A percentile compares a stretch with the other conserved stretches of the same genome.
These are phyloP conservation scores for Stephania cephalantha DNA, from an alignment of 164 flowering plant species.

Conservation along the genomic window DNA sequence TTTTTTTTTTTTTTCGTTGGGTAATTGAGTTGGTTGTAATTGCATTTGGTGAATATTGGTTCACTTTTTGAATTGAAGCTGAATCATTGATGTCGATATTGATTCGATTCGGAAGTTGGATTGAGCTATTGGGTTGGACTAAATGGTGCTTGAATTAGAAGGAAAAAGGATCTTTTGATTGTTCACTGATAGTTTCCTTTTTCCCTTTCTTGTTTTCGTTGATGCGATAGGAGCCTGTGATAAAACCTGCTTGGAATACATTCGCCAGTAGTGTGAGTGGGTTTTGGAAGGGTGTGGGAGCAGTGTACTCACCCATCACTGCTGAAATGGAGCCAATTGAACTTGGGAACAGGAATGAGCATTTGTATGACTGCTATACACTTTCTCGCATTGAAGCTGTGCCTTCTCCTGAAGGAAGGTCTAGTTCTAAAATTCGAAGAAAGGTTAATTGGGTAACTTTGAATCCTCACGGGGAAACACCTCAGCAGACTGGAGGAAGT, in stretches of 20 bases:
- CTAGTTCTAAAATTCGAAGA: slow-evolving; percentile 48
- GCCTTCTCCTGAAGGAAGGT: slow-evolving; percentile 33
- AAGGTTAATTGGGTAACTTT: slow-evolving; percentile 76
- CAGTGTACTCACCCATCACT: slow-evolving; percentile 86
- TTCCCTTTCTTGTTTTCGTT: no score
- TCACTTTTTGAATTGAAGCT: no score
- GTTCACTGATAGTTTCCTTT: no score
- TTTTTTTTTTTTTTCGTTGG: no score
- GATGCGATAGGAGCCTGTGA: slow-evolving; percentile 72
- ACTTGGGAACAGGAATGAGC: slow-evolving; percentile 50
- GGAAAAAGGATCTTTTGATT: not conserved
- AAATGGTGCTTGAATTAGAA: not conserved
- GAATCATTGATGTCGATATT: no score
- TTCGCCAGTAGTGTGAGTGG: slow-evolving; percentile 96
- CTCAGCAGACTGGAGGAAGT: slow-evolving; percentile 19
- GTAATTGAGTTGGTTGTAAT: no score
- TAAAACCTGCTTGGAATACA: slow-evolving; percentile 77
- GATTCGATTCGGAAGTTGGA: no score
- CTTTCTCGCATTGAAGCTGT: slow-evolving; percentile 52
- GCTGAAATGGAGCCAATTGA: slow-evolving; percentile 97
- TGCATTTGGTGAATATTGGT: no score
- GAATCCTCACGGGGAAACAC: slow-evolving; percentile 78
- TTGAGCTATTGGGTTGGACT: not conserved
- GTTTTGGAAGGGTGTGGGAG: slow-evolving; percentile 98
- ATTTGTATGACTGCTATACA: slow-evolving; percentile 80